These are phyloP conservation scores for Euphorbia corollata DNA, from an alignment of 441 rosid genomes.

Conservation along the genomic window DNA sequence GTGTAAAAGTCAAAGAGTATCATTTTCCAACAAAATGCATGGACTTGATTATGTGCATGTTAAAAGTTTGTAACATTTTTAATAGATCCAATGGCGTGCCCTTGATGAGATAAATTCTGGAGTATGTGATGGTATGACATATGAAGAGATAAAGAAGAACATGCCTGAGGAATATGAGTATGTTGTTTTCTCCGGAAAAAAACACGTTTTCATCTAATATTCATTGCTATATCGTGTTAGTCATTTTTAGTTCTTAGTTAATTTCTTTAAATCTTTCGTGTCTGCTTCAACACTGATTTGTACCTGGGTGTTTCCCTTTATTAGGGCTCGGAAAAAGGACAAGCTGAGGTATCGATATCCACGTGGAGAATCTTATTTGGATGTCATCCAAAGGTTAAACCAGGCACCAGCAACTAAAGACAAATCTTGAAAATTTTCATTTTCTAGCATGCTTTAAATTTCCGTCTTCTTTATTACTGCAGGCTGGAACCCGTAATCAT, in stretches of 20 bases:
- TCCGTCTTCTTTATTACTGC: slow-evolving; percentile 26
- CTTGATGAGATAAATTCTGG: slow-evolving; percentile 98
- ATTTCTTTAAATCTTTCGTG: background rate
- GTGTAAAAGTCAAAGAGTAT: slow-evolving; percentile 17
- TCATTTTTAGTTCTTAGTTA: background rate
- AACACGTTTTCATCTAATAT: background rate
- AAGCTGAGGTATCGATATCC: slow-evolving; percentile 93
- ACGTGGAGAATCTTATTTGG: slow-evolving; percentile 97
- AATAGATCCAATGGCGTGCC: slow-evolving; percentile 98
- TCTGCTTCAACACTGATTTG: background rate
- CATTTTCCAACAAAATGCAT: background rate
- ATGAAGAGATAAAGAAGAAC: slow-evolving; percentile 86
- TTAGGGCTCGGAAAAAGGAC: slow-evolving; percentile 84
- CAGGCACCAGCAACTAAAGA: slow-evolving; percentile 6
- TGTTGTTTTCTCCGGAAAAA: slow-evolving; percentile 21
- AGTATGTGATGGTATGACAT: slow-evolving; percentile 98
- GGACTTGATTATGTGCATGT: background rate
- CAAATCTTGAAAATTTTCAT: background rate
- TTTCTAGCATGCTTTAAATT: slow-evolving; percentile 9
- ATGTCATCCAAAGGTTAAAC: slow-evolving; percentile 90
- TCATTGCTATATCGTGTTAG: background rate
- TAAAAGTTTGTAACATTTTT: background rate
- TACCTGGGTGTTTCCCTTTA: slow-evolving; percentile 13
- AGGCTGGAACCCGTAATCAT: slow-evolving; percentile 97
- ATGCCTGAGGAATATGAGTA: slow-evolving; percentile 97